Conservation (phyloP, 2,329 filamentous ascomycete genomes). For the Pezicula neosporulosa region DNA sequence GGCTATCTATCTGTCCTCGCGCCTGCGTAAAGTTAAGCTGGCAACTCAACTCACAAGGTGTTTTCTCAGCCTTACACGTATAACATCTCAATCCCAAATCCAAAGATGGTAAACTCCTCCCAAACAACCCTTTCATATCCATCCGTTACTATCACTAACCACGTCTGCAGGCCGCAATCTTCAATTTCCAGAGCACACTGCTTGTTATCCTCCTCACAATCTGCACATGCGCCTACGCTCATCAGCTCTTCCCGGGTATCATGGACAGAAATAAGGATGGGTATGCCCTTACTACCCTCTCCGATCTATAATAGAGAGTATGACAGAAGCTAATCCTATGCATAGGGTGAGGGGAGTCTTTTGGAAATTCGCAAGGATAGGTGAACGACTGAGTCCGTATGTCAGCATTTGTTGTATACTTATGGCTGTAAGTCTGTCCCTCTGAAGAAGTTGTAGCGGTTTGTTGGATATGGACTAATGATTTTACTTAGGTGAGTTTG, state of each 20-base stretch:
- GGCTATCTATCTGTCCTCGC: neutral
- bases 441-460: neutral
- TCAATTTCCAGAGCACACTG: slow-evolving; percentile 97
- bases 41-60: neutral
- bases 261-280: slow-evolving; percentile 93
- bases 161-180: slow-evolving; percentile 76
- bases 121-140: neutral
- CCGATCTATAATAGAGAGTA: neutral
- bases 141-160: slow-evolving; percentile 3
- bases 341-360: slow-evolving; percentile 61
- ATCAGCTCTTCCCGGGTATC: slow-evolving; percentile 82
- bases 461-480: neutral
- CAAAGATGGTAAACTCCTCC: slow-evolving; percentile 13
- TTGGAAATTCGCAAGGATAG: slow-evolving; percentile 93
- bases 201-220: slow-evolving; percentile 92
- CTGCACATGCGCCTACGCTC: slow-evolving; percentile 92
- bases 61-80: neutral
- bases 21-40: neutral
- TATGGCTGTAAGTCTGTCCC: slow-evolving; percentile 72
- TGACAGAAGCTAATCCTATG: slow-evolving; percentile 6
- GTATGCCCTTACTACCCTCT: slow-evolving; percentile 43
- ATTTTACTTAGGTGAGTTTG: slow-evolving; percentile 25
- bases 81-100: neutral
- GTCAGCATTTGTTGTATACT: slow-evolving; percentile 89
- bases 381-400: slow-evolving; percentile 90